A percentile compares a stretch with the other conserved stretches of the same genome.
Evolutionary conservation across 148 eudicot species (phyloP).

Genomic region (Cornus kousa): DNA sequence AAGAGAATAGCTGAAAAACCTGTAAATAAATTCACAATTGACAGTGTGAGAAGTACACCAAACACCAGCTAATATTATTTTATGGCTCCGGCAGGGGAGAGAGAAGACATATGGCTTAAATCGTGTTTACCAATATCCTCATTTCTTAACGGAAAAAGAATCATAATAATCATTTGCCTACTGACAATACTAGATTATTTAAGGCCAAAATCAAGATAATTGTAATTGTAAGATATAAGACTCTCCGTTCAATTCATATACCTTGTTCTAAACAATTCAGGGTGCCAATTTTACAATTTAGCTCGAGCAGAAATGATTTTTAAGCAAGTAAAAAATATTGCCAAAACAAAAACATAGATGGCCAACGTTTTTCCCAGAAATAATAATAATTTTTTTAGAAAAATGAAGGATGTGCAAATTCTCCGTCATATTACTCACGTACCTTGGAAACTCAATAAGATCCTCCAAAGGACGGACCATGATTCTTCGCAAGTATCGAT

Average conservation of each 20-base stretch:
- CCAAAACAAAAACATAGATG: not conserved
- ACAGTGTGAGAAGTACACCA: not conserved
- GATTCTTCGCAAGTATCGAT: conserved; percentile 71
- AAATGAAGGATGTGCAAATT: not conserved
- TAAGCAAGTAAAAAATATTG: not conserved
- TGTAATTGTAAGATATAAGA: not conserved
- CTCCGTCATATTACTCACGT: not conserved
- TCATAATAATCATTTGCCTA: no score
- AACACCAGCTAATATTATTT: not conserved
- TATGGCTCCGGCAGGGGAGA: no score
- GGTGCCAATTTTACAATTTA: not conserved
- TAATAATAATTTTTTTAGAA: no score
- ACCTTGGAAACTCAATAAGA: conserved; percentile 93
- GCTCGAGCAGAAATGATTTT: not conserved
- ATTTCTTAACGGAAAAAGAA: no score
- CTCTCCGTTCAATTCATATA: not conserved
- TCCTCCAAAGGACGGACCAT: conserved; percentile 90
- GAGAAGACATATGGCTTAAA: no score
- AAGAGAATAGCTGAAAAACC: conserved; percentile 94
- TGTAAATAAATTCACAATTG: conserved; percentile 16
- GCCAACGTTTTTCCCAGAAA: not conserved
- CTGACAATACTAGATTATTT: no score
- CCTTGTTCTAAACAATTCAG: not conserved
- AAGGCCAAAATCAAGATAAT: no score
- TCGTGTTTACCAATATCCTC: no score